Base-by-base conservation (phyloP, 805 yeast genomes). In the Lachancea kluyveri region DNA sequence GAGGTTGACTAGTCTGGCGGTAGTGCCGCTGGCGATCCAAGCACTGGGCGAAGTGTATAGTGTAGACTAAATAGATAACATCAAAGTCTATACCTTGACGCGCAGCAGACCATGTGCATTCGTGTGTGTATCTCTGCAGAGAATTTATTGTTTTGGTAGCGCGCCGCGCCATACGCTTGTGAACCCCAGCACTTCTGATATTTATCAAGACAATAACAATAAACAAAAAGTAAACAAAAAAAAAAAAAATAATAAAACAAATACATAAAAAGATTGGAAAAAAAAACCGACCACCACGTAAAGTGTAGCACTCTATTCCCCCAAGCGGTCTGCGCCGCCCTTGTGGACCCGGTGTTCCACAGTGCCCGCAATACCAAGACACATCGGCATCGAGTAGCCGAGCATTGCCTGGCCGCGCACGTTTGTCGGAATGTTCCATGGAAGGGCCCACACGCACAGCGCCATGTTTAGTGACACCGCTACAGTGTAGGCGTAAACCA, bases 311-410 rank as follows among this genome's bases (percentile, higher is more conserved):
- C 84, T 54, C 45, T 76, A 73, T 11, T 78, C 72, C 20, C 62
- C 39, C 31, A 74, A 26, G 1, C 40, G 2, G 5, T 45, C 36
- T 14, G 48, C 40, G 0, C 48, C 55, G 9, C 44, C 39, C n/a
- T 52, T 42, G 13, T 48, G 42, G 1, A 65, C 46, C 32, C 68
- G 59, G 13, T 56, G 58, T 42, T 79, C 82, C 3, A 77, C 80
- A 3, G 80, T 73, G n/a, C 77, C 76, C 3, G 83, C 80, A 25
- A 82, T 60, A 7, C 87, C 90, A 19, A 82, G 59, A 21, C 78
- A 74, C n/a, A 81, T 51, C 0, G 87, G 74, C 49, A 73, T 78
- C 0, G 87, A 74, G 50, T 82, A 82, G 52, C 78, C 82, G 8
- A 78, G 74, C 43, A 78, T 74, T 0, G 92, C 30, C 20, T 45